A percentile compares a stretch with the other conserved stretches of the same genome.
Conservation (phyloP, 192 early-diverging fungal species). For the Gigaspora rosea region DNA sequence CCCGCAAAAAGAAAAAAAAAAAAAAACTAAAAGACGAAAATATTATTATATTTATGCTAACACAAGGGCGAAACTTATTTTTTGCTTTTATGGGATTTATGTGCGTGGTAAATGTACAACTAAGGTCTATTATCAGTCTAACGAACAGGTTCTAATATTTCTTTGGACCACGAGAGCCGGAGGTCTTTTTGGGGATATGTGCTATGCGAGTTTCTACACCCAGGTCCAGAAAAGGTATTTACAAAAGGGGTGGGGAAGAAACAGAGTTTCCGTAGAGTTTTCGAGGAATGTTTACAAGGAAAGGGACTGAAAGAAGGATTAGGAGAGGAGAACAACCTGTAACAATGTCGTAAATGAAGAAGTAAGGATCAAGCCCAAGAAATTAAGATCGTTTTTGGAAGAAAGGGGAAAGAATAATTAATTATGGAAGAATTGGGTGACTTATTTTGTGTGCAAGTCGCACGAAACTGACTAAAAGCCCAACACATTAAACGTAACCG, state of each 20-base stretch:
- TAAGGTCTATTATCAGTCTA: constrained; percentile 20
- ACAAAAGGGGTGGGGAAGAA: constrained; percentile 9
- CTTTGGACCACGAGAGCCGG: constrained; percentile 14
- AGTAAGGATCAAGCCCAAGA: constrained; percentile 6
- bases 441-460: constrained; percentile 26
- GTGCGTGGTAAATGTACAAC: constrained; percentile 14
- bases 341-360: constrained; percentile 18
- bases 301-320: constrained; percentile 14
- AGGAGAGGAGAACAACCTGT: constrained; percentile 21
- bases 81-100: constrained; percentile 13
- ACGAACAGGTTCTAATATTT: constrained; percentile 12
- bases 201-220: constrained; percentile 18
- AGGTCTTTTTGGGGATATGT: constrained; percentile 18
- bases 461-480: constrained; percentile 9
- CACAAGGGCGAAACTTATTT: background rate
- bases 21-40: constrained; percentile 19
- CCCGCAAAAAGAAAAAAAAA: constrained; percentile 12
- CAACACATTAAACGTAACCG: constrained; percentile 8
- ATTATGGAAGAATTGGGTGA: constrained; percentile 19
- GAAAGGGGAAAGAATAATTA: constrained; percentile 17
- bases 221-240: constrained; percentile 17
- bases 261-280: constrained; percentile 13
- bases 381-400: constrained; percentile 17
- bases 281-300: constrained; percentile 8
- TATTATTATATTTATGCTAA: background rate